Evolutionary conservation across 164 flowering plant genomes (phyloP), one percentile per base, ranked within the genome.

Genomic region (Paratinospora sagittata): DNA sequence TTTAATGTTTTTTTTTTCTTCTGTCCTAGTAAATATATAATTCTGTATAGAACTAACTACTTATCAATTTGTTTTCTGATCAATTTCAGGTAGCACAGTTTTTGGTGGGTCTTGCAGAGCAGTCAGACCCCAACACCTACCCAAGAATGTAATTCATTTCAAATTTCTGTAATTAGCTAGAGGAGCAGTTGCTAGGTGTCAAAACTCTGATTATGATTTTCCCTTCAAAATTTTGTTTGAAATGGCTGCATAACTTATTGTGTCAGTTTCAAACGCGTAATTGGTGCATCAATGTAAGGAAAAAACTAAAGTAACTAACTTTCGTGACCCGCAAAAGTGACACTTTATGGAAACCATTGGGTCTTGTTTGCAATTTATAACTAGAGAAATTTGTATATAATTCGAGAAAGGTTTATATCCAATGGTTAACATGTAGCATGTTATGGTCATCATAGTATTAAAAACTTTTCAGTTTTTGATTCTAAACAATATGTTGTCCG

Each of bases 91-190:
- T 93, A 21, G 97, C 93, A 73, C 98, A 95, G 70, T 95, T 92
- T 83, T 79, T 95, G 84, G 88, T 95, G 41, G 98, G 90, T 72
- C 93, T 95, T 73, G 97, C 98, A 23, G 97, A 95, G 82, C 84
- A 81, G 72, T 73, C 90, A 57, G 72, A 80, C 16, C 77, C 94
- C 47, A 82, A 81, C 68, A 68, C 86, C 14, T 78, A 87, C 76
- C 98, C 97, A 3, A 89, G 86, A 65, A 75, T 92, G 96, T 90
- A 76, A 52, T 52, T 52, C 21, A 6, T 52, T 19, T 52, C 21
- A n/a, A 52, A 6, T 52, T 52, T 52, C 8, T 7, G 19, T 52
- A 4, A 24, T 10, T 37, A 67, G 8, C 19, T 39, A 1, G 37
- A n/a, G 39, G 21, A 39, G 21, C 19, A 27, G 21, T 24, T 47